Evolutionary conservation across 2,329 filamentous ascomycete genomes (phyloP).

Genomic region (Trichoderma sp.): DNA sequence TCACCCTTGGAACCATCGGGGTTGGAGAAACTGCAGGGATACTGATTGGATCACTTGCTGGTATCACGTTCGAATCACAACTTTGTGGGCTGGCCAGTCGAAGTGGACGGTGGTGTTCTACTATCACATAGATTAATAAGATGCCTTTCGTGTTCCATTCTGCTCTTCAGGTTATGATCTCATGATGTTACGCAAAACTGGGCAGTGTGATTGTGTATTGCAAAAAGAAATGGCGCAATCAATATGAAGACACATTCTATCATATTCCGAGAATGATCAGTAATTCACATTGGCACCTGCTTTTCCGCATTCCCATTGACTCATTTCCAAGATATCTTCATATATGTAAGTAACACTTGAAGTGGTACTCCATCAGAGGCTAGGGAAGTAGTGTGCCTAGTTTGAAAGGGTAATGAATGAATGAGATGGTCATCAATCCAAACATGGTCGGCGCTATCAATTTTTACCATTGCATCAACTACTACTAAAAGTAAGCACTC

Average conservation of each 20-base stretch:
- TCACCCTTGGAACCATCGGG: not conserved
- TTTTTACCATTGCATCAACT: not conserved
- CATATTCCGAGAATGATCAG: not conserved
- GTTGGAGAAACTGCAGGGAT: not conserved
- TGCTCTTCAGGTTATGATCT: not conserved
- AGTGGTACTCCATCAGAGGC: not conserved
- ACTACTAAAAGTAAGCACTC: not conserved
- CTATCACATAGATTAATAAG: not conserved
- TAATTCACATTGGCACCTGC: not conserved
- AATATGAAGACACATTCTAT: not conserved
- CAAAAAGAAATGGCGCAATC: not conserved
- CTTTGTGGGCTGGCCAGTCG: not conserved
- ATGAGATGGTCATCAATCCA: not conserved
- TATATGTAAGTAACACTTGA: not conserved
- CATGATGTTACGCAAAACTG: not conserved
- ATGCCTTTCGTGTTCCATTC: not conserved
- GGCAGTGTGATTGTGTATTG: not conserved
- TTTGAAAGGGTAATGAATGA: not conserved
- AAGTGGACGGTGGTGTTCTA: slow-evolving; percentile 6
- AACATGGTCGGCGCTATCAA: not conserved
- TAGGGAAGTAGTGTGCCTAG: not conserved
- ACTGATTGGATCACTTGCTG: not conserved
- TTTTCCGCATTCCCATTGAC: not conserved
- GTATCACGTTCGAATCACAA: not conserved
- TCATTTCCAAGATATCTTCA: not conserved